Percentiles rank a stretch among this genome's conserved stretches.
Evolutionary conservation across 352 stramenopile species (phyloP).

Genomic region (Pythium monospermum): DNA sequence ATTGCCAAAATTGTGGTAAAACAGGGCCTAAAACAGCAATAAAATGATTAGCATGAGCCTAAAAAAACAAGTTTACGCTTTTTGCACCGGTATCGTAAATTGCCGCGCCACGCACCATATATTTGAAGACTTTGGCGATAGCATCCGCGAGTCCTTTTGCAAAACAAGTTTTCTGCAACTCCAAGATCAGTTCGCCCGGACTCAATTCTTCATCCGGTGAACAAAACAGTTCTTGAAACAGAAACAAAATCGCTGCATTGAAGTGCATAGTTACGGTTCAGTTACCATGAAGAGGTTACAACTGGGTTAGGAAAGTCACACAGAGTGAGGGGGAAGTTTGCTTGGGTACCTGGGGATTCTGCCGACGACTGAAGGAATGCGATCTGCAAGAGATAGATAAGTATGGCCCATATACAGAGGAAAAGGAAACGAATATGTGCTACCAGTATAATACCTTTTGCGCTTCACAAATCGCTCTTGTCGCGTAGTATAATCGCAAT

Average conservation of each 20-base stretch:
- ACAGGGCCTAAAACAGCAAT: constrained; percentile 5
- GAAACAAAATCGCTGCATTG: constrained; percentile 9
- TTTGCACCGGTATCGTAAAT: too few species aligned
- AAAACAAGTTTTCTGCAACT: constrained; percentile 8
- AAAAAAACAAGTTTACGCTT: too few species aligned
- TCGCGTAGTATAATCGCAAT: constrained; percentile 13
- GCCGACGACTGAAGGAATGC: constrained; percentile 11
- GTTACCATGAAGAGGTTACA: too few species aligned
- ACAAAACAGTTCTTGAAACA: constrained; percentile 21
- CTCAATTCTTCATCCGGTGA: constrained; percentile 5
- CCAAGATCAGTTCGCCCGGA: constrained; percentile 9
- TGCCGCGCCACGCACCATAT: neutral
- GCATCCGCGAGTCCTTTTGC: constrained; percentile 4
- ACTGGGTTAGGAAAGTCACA: too few species aligned
- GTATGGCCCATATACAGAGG: too few species aligned
- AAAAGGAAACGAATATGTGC: too few species aligned
- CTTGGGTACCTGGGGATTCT: too few species aligned
- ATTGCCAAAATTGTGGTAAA: constrained; percentile 15
- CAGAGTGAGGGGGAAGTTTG: too few species aligned
- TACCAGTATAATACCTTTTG: constrained; percentile 11
- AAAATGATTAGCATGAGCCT: too few species aligned
- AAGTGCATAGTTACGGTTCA: neutral
- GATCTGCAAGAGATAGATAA: constrained; percentile 1
- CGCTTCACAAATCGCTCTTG: constrained; percentile 2
- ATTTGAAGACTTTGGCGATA: constrained; percentile 10